A percentile compares a stretch with the other conserved stretches of the same genome.
Conservation (phyloP, 176 grass and related monocot species). For the Eleusine coracana region DNA sequence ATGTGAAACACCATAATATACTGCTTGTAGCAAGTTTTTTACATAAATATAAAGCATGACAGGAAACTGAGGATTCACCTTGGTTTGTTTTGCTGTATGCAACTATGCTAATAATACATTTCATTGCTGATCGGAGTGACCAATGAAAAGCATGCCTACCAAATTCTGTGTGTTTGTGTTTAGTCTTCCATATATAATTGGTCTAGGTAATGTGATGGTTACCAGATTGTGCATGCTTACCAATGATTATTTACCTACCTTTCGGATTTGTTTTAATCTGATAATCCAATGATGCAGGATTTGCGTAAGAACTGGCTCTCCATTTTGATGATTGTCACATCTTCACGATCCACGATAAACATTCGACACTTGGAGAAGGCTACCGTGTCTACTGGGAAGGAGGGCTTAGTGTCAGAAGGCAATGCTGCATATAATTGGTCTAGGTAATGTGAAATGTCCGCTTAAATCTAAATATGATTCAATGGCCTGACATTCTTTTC, state of each 20-base stretch:
- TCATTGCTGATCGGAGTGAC: background rate
- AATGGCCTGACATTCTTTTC: slow-evolving; percentile 9
- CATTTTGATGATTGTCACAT: slow-evolving; percentile 99
- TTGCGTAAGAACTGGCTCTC: slow-evolving; percentile 93
- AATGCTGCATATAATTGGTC: slow-evolving; percentile 99
- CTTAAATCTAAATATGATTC: slow-evolving; percentile 20
- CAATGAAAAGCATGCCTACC: background rate
- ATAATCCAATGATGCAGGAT: slow-evolving; percentile 61
- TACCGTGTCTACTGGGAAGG: slow-evolving; percentile 92
- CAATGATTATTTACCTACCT: background rate
- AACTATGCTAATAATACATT: background rate
- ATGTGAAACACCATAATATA: slow-evolving; percentile 12
- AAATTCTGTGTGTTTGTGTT: slow-evolving; percentile 17
- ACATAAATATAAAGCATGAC: background rate
- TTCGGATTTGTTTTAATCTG: slow-evolving; percentile 12
- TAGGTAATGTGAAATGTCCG: slow-evolving; percentile 56
- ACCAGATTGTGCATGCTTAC: too few relatives aligned
- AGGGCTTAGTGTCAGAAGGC: slow-evolving; percentile 95
- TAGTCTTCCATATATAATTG: slow-evolving; percentile 23
- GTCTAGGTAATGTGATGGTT: too few relatives aligned
- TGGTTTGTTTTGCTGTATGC: background rate
- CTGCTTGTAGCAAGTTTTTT: slow-evolving; percentile 13
- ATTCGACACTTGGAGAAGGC: slow-evolving; percentile 97
- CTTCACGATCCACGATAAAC: slow-evolving; percentile 93
- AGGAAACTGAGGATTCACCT: background rate